Base-by-base conservation (phyloP, 208 protist species). In the Acanthamoeba lenticulata region DNA sequence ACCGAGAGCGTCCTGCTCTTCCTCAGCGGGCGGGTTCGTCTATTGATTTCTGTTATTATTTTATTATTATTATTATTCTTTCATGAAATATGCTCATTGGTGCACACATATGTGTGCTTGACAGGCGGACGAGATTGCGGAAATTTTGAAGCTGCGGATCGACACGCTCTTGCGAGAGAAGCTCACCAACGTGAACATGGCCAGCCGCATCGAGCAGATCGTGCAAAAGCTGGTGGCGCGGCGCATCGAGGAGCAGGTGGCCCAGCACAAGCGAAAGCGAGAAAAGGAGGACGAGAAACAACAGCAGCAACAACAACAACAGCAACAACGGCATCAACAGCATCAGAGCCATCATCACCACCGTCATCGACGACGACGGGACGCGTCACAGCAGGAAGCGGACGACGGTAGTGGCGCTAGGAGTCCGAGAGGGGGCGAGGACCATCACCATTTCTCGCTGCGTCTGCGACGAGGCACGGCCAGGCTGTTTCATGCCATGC, bases 211-310 rank as follows among this genome's bases (percentile, higher is more conserved):
- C 40, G 77, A 86, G n/a, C 38, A 47, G 34, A 86, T 86, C 2
- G 77, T 86, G 44, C 77, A 86, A 21, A 86, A 86, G 77, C 77
- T 86, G 13, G 77, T 86, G 77, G 44, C 27, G 29, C 77, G 77
- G 6, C 77, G 77, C 15, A 86, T 86, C 21, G 44, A 57, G 4
- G 77, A 86, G 19, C 77, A 86, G 34, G 44, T 86, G 24, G 45
- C 45, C n/a, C 40, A 57, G 0, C n/a, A 38, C 40, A 47, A 86
- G 27, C 77, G 77, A 60, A 86, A 86, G 44, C 38, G 77, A 0
- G 77, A 47, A 32, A 21, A 32, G 44, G 74, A 52, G 42, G 42
- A 83, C 17, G 55, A 67, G 29, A 67, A 67, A 9, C n/a, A n/a
- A n/a, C n/a, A n/a, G n/a, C n/a, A n/a, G n/a, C n/a, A 5, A n/a